Conservation (phyloP, 495 filamentous ascomycete genomes). For the Tuber calosporum region DNA sequence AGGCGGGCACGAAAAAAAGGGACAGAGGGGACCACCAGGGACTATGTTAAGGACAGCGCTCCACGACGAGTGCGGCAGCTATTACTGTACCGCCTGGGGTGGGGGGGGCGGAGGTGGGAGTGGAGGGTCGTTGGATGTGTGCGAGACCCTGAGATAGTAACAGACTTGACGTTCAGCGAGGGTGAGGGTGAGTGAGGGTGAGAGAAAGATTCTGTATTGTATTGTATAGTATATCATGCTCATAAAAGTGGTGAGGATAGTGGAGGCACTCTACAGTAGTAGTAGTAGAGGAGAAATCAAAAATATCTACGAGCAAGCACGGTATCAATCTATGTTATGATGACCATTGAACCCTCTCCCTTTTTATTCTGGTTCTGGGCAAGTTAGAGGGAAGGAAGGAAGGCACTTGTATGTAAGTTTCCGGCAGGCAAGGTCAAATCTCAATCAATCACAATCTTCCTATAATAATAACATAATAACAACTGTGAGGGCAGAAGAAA, state of each 20-base stretch:
- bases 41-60: neutral
- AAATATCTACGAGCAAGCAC: neutral
- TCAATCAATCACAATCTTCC: neutral
- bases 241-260: neutral
- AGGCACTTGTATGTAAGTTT: neutral
- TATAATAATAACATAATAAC: neutral
- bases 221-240: no score
- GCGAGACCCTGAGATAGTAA: neutral
- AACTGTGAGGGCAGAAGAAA: neutral
- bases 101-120: neutral
- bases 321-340: neutral
- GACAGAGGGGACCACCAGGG: neutral
- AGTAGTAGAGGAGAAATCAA: neutral
- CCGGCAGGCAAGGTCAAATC: neutral
- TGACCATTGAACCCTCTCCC: neutral
- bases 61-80: neutral
- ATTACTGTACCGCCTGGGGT: neutral
- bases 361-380: neutral
- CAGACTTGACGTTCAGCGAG: neutral
- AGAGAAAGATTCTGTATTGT: neutral
- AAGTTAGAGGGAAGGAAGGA: neutral
- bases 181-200: neutral
- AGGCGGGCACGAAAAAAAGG: neutral
- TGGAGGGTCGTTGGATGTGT: neutral
- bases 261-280: no score